Conservation (phyloP, 345 rosid genomes). For the Corymbia maculata region DNA sequence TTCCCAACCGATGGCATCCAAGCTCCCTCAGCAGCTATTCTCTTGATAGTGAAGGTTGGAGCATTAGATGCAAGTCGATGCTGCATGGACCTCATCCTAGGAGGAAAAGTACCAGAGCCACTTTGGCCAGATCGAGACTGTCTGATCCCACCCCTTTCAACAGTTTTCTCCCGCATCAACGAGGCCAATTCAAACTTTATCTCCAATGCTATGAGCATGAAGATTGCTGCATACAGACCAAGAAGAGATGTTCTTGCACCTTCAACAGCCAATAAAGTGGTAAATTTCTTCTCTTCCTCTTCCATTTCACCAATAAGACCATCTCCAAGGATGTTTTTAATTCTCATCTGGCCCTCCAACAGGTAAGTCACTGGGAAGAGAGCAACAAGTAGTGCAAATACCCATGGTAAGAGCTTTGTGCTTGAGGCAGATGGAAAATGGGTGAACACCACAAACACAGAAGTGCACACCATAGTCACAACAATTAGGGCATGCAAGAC, state of each 20-base stretch:
- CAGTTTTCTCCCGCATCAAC: slow-evolving; percentile 74
- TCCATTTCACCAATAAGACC: slow-evolving; percentile 33
- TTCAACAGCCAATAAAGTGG: slow-evolving; percentile 85
- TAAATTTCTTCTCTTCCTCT: slow-evolving; percentile 80
- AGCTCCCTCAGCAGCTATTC: slow-evolving; percentile 92
- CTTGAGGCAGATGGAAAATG: slow-evolving; percentile 98
- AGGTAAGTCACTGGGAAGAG: slow-evolving; percentile 94
- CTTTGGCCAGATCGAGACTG: slow-evolving; percentile 50
- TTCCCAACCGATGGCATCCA: slow-evolving; percentile 99
- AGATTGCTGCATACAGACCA: slow-evolving; percentile 92
- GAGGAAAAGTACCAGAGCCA: slow-evolving; percentile 38
- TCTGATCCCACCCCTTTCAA: slow-evolving; percentile 63
- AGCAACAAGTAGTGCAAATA: slow-evolving; percentile 91
- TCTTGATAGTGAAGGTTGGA: slow-evolving; percentile 76
- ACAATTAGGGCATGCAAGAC: slow-evolving; percentile 77
- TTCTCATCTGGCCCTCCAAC: slow-evolving; percentile 92
- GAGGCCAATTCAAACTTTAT: slow-evolving; percentile 90
- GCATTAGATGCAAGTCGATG: slow-evolving; percentile 67
- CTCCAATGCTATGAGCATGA: slow-evolving; percentile 95
- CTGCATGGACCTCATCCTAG: slow-evolving; percentile 93
- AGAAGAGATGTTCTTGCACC: slow-evolving; percentile 98
- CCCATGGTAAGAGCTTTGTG: slow-evolving; percentile 94
- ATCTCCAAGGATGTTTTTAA: slow-evolving; percentile 53
- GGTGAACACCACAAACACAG: slow-evolving; percentile 88
- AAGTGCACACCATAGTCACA: slow-evolving; percentile 79